Conservation (phyloP, 345 rosid species). For the Hypericum perforatum region DNA sequence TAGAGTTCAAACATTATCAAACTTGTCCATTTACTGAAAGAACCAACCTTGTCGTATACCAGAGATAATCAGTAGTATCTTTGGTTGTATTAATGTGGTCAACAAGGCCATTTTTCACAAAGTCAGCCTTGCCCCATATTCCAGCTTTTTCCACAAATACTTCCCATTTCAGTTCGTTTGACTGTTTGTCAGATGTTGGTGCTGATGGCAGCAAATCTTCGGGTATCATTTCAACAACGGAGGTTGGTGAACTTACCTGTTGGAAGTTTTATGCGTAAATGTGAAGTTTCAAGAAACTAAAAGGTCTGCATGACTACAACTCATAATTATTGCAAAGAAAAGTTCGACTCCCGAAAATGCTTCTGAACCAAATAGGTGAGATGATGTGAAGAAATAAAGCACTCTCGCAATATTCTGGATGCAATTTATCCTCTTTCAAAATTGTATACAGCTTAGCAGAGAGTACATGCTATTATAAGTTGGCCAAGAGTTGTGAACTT, state of each 20-base stretch:
- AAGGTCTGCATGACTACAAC: no score
- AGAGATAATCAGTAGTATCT: slow-evolving; percentile 85
- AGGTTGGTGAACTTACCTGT: slow-evolving; percentile 63
- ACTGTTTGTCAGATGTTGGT: slow-evolving; percentile 14
- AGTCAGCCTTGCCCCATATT: slow-evolving; percentile 66
- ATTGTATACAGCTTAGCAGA: no score
- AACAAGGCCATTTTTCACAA: slow-evolving; percentile 42
- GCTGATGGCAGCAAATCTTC: slow-evolving; percentile 44
- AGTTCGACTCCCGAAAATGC: no score
- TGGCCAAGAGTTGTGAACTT: no score
- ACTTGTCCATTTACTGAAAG: slow-evolving; percentile 4
- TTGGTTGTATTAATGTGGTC: slow-evolving; percentile 83
- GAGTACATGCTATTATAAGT: no score
- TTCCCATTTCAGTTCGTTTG: slow-evolving; percentile 56
- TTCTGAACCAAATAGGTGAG: no score
- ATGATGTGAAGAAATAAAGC: no score
- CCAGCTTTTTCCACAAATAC: slow-evolving; percentile 59
- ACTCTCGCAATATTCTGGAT: no score
- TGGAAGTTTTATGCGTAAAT: slow-evolving; percentile 9
- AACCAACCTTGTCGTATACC: slow-evolving; percentile 89
- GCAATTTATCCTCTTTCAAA: no score
- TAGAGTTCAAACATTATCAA: background rate
- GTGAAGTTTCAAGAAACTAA: slow-evolving; percentile 1
- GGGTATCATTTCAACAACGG: slow-evolving; percentile 67
- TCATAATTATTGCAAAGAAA: no score